phyloP scores from a whole-genome alignment of 2,329 filamentous ascomycete genomes.

The Aspergillus ruber region DNA sequence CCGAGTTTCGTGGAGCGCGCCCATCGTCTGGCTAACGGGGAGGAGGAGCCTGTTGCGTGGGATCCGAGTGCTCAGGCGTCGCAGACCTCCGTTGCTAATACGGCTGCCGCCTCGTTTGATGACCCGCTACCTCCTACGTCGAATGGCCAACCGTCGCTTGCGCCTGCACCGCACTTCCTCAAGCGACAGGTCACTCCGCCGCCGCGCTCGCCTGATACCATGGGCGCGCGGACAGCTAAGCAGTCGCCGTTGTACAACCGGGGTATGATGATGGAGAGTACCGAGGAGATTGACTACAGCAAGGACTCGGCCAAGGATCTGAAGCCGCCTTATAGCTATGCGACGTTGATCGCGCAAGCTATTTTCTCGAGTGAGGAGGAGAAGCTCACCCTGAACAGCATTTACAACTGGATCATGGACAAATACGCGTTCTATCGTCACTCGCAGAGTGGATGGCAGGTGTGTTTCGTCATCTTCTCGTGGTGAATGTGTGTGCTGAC shows the following conservation, averaged over 20 bases:
- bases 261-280: conserved; percentile 49
- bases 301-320: conserved; percentile 79
- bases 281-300: conserved; percentile 54
- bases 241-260: conserved; percentile 45
- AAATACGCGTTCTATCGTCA: conserved; percentile 91
- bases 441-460: conserved; percentile 80
- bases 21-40: conserved; percentile 37
- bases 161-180: conserved; percentile 39
- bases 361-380: conserved; percentile 82
- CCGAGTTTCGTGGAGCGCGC: conserved; percentile 64
- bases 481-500: too few species aligned
- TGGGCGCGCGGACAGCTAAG: conserved; percentile 34
- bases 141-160: conserved; percentile 29
- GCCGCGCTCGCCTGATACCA: conserved; percentile 33
- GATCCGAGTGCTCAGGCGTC: conserved; percentile 20
- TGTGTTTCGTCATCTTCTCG: too few species aligned
- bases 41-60: conserved; percentile 32
- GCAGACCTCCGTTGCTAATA: conserved; percentile 4
- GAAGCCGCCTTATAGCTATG: conserved; percentile 94
- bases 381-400: conserved; percentile 83
- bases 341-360: conserved; percentile 92
- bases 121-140: conserved; percentile 13
- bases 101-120: background rate
- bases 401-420: conserved; percentile 87
- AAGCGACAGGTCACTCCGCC: conserved; percentile 39